Conservation (phyloP, 2,329 filamentous ascomycete genomes). For the Paecilomyces fulvus region DNA sequence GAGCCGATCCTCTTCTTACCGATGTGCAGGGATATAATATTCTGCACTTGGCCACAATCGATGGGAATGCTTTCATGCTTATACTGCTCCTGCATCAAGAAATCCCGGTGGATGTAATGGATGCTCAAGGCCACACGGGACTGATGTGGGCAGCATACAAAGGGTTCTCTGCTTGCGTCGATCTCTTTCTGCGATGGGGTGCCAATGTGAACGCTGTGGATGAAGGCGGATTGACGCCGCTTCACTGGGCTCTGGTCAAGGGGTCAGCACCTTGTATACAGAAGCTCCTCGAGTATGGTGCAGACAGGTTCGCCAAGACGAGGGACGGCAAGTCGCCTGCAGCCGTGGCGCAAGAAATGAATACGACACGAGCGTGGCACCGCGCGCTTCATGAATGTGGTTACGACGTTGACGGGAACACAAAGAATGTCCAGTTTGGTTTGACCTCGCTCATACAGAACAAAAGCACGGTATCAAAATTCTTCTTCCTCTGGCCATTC, state of each 20-base stretch:
- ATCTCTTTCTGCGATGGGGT: conserved; percentile 88
- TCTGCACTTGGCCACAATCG: conserved; percentile 91
- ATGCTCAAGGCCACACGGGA: conserved; percentile 83
- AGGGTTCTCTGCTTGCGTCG: conserved; percentile 84
- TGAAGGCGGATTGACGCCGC: conserved; percentile 84
- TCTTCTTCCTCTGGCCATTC: conserved; percentile 86
- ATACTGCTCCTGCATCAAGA: conserved; percentile 88
- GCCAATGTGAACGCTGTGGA: conserved; percentile 86
- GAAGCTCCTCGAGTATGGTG: conserved; percentile 91
- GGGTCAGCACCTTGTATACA: conserved; percentile 82
- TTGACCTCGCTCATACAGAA: conserved; percentile 67
- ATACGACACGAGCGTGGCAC: conserved; percentile 73
- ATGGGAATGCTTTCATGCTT: conserved; percentile 86
- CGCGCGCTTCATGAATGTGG: conserved; percentile 75
- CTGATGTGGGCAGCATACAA: conserved; percentile 99
- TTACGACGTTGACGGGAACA: conserved; percentile 69
- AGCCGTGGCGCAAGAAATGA: conserved; percentile 81
- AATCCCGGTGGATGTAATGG: conserved; percentile 84
- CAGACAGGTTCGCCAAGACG: conserved; percentile 86
- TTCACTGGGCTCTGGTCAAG: conserved; percentile 96
- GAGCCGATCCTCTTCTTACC: conserved; percentile 83
- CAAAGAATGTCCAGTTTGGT: conserved; percentile 60
- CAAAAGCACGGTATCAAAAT: conserved; percentile 68
- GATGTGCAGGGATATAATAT: conserved; percentile 98
- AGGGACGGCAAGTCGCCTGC: conserved; percentile 83